Percentiles rank a stretch among this genome's conserved stretches.
Evolutionary conservation across 371 early-diverging fungal species (phyloP).

Genomic region (Mortierella sp.): DNA sequence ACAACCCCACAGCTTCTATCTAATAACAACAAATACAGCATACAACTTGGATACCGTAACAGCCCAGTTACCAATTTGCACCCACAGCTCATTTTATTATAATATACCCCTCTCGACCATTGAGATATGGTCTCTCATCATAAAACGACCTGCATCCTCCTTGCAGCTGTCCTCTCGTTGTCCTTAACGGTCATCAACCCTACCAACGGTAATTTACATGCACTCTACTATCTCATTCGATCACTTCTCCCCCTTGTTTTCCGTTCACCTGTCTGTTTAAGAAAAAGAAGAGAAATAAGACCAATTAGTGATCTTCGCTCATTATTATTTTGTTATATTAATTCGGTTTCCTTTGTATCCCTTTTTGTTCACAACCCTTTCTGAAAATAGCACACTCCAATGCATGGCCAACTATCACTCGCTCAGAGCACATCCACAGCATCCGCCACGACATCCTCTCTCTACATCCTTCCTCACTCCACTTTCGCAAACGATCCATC

Average conservation of each 20-base stretch:
- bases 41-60: neutral
- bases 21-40: neutral
- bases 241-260: neutral
- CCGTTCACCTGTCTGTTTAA: neutral
- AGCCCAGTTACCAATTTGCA: conserved; percentile 1
- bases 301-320: conserved; percentile 3
- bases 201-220: neutral
- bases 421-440: conserved; percentile 41
- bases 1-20: neutral
- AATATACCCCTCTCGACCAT: neutral
- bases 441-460: conserved; percentile 48
- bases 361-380: neutral
- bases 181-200: neutral
- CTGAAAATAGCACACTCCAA: conserved; percentile 45
- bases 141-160: neutral
- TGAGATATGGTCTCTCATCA: no score
- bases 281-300: neutral
- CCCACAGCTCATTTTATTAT: neutral
- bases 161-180: neutral
- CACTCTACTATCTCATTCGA: neutral
- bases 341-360: neutral
- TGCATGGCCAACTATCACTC: conserved; percentile 41
- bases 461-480: conserved; percentile 7
- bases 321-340: neutral
- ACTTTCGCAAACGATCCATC: conserved; percentile 12